Conservation (phyloP, 768 basidiomycete genomes). For the Lentinula boryana region DNA sequence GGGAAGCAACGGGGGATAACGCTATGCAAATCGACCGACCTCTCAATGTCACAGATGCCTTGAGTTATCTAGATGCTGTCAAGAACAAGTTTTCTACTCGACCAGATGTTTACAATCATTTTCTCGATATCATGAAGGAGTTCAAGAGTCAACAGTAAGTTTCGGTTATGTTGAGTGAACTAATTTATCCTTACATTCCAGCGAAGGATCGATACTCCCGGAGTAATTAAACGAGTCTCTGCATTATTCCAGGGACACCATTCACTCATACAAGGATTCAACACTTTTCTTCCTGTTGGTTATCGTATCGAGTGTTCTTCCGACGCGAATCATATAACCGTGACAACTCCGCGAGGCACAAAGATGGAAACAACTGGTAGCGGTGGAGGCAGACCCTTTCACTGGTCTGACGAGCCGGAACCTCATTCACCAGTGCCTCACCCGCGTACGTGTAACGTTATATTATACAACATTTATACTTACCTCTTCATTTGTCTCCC, state of each 20-base stretch:
- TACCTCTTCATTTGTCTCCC: neutral
- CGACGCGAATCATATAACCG: constrained; percentile 64
- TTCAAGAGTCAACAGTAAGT: constrained; percentile 75
- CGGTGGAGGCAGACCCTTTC: constrained; percentile 28
- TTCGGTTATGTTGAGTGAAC: neutral
- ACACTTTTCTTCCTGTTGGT: constrained; percentile 92
- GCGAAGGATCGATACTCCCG: constrained; percentile 90
- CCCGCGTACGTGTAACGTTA: neutral
- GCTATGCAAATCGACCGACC: constrained; percentile 35
- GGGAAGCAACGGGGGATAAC: constrained; percentile 2
- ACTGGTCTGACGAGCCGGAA: constrained; percentile 27
- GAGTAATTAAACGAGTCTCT: constrained; percentile 94
- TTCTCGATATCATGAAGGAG: constrained; percentile 98
- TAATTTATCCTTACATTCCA: neutral
- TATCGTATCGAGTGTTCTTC: constrained; percentile 85
- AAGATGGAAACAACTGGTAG: constrained; percentile 52
- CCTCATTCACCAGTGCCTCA: constrained; percentile 3
- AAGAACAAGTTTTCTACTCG: constrained; percentile 86
- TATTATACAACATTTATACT: neutral
- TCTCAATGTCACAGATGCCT: constrained; percentile 88
- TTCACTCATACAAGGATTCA: constrained; percentile 92
- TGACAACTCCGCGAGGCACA: constrained; percentile 70
- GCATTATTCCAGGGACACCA: constrained; percentile 90
- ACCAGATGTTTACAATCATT: constrained; percentile 92
- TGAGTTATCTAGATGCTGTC: constrained; percentile 92